These are phyloP conservation scores for Magnusiomyces tetraspermus DNA, from an alignment of 1,139 yeast genomes.

Conservation along the genomic window DNA sequence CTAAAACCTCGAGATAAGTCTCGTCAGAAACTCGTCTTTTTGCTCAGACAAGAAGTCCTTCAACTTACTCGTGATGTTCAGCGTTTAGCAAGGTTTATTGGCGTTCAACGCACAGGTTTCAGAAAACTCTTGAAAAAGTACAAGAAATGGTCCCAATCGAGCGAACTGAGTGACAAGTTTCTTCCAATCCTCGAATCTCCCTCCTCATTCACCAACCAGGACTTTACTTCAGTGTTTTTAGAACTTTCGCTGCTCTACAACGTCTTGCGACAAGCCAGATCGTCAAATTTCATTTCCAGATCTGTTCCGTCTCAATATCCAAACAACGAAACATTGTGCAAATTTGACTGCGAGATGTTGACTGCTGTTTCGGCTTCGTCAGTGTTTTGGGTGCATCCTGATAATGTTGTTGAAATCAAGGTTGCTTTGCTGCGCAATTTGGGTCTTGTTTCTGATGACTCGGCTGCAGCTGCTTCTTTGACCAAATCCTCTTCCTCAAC, in stretches of 20 bases:
- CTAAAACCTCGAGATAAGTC: constrained; percentile 18
- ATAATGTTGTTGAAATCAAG: constrained; percentile 34
- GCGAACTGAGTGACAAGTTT: constrained; percentile 27
- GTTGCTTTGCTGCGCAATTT: constrained; percentile 31
- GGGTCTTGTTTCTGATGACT: constrained; percentile 20
- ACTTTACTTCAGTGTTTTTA: constrained; percentile 53
- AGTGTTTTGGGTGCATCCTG: constrained; percentile 36
- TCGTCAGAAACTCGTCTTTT: constrained; percentile 24
- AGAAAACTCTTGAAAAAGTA: constrained; percentile 76
- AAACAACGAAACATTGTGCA: constrained; percentile 25
- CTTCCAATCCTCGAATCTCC: constrained; percentile 31
- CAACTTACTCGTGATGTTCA: constrained; percentile 56
- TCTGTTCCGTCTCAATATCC: constrained; percentile 14
- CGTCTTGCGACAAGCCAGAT: constrained; percentile 33
- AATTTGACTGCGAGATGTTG: constrained; percentile 34
- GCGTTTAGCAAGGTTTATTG: constrained; percentile 60
- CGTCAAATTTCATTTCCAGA: constrained; percentile 6
- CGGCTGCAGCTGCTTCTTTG: not conserved
- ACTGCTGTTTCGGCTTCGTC: constrained; percentile 25
- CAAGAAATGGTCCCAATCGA: constrained; percentile 46
- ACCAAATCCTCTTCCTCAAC: not conserved
- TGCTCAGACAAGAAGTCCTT: constrained; percentile 31
- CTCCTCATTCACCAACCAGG: constrained; percentile 54
- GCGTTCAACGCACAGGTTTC: constrained; percentile 73
- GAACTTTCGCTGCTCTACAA: constrained; percentile 55